Evolutionary conservation across 2,329 filamentous ascomycete species (phyloP), one percentile per base, ranked within the genome.

Genomic region (Gliomastix tumulicola): DNA sequence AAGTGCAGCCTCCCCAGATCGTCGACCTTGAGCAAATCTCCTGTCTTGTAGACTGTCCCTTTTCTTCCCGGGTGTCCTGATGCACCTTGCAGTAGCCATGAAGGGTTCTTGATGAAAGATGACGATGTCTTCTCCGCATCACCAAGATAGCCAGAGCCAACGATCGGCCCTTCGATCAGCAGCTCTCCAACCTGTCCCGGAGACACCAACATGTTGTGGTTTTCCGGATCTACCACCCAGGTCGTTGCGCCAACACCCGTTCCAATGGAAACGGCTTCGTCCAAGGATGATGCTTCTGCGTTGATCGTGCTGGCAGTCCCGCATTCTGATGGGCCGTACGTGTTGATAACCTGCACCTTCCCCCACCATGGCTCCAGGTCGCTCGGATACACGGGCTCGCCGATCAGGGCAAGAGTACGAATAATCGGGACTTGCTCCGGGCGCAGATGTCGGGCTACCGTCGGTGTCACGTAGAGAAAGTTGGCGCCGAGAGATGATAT

Each of bases 371-470:
- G 34, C 6, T 41, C 35, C 8, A 45, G 20, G 16, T 42, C 39
- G 17, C 42, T 21, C 21, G 36, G 32, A 9, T 35, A 34, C 1
- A 96, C 64, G 35, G 85, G 79, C 55, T 96, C 89, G 3, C 89
- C 89, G 7, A 89, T 89, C 0, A 88, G 94, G 45, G 96, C 94
- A 54, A 96, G 95, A 0, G 73, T 73, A 45, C 82, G 86, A 2
- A 96, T 66, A 21, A 73, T 82, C 3, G 89, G 88, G 0, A 89
- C 84, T 31, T 94, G 84, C 21, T 85, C 71, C 0, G 89, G 89
- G 40, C 82, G 79, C 2, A 92, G 60, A 9, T 94, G 65, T 7
- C 84, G 74, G 3, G 88, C 89, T 13, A 96, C 65, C 54, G 87
- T 94, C 0, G 89, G 89, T 1, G 89, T 96, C 3, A 96, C 66